Percentiles rank a stretch among this genome's conserved stretches.
phyloP scores from a whole-genome alignment of 2,329 filamentous ascomycete genomes.

The Ophiostoma sp. region DNA sequence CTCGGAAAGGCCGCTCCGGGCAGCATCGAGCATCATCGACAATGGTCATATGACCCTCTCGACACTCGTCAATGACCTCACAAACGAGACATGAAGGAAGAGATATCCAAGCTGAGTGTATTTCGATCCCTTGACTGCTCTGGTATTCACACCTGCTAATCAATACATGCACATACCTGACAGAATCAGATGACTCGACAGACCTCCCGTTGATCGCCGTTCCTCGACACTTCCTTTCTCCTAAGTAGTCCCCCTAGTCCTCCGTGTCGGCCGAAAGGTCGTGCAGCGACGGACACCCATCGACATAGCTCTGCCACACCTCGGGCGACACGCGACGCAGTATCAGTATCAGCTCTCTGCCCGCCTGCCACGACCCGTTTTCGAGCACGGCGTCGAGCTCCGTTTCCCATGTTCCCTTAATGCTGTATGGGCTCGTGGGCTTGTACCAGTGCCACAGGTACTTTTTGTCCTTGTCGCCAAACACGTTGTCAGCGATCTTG shows the following conservation, averaged over 20 bases:
- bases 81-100: not conserved
- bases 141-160: not conserved
- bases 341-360: not conserved
- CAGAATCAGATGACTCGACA: not conserved
- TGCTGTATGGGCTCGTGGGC: not conserved
- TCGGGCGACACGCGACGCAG: not conserved
- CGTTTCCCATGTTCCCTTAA: not conserved
- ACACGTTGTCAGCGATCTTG: not conserved
- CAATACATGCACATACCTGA: not conserved
- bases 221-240: not conserved
- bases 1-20: not conserved
- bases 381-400: not conserved
- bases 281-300: not conserved
- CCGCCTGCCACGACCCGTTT: constrained; percentile 7
- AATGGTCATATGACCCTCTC: not conserved
- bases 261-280: no score
- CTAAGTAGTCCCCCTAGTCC: not conserved
- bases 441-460: not conserved
- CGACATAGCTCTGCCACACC: not conserved
- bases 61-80: no score
- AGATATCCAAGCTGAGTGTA: not conserved
- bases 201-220: not conserved
- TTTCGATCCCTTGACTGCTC: not conserved
- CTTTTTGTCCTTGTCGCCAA: not conserved
- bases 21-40: not conserved